Conservation (phyloP, 2,329 filamentous ascomycete genomes). For the Talaromyces sp. region DNA sequence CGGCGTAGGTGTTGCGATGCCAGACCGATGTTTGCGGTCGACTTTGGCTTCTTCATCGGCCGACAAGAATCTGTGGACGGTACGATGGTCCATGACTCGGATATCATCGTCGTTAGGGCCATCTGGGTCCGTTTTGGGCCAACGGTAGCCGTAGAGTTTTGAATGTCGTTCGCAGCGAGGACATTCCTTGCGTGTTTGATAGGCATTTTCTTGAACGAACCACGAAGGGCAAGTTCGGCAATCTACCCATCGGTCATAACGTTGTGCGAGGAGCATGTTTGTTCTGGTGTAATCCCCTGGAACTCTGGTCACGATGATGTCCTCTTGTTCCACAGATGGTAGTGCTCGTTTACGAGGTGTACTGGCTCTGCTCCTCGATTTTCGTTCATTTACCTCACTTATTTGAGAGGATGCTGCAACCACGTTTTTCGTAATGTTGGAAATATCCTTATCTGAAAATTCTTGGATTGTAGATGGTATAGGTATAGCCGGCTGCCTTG, state of each 20-base stretch:
- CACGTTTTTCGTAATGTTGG: neutral
- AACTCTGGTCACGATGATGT: slow-evolving; percentile 43
- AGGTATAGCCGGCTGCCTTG: neutral
- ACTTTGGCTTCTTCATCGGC: slow-evolving; percentile 60
- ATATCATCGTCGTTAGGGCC: slow-evolving; percentile 68
- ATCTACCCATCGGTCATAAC: slow-evolving; percentile 78
- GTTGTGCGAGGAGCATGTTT: slow-evolving; percentile 68
- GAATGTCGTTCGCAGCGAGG: slow-evolving; percentile 92
- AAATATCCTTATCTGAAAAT: neutral
- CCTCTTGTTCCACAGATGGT: slow-evolving; percentile 38
- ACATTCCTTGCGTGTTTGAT: slow-evolving; percentile 79
- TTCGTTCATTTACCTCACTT: slow-evolving; percentile 19
- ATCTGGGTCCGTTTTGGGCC: slow-evolving; percentile 89
- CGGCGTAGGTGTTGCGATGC: slow-evolving; percentile 22
- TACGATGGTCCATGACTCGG: slow-evolving; percentile 76
- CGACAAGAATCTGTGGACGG: slow-evolving; percentile 77
- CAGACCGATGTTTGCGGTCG: slow-evolving; percentile 32
- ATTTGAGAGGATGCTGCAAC: slow-evolving; percentile 11
- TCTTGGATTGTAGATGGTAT: neutral
- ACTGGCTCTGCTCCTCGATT: slow-evolving; percentile 20
- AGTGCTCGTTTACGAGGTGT: slow-evolving; percentile 31
- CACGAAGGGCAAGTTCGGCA: slow-evolving; percentile 77
- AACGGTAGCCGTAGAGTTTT: slow-evolving; percentile 89
- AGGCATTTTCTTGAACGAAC: slow-evolving; percentile 87
- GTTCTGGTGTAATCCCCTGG: slow-evolving; percentile 84